Conservation (phyloP, 1,284 basidiomycete genomes). For the Pyrrhoderma noxium region DNA sequence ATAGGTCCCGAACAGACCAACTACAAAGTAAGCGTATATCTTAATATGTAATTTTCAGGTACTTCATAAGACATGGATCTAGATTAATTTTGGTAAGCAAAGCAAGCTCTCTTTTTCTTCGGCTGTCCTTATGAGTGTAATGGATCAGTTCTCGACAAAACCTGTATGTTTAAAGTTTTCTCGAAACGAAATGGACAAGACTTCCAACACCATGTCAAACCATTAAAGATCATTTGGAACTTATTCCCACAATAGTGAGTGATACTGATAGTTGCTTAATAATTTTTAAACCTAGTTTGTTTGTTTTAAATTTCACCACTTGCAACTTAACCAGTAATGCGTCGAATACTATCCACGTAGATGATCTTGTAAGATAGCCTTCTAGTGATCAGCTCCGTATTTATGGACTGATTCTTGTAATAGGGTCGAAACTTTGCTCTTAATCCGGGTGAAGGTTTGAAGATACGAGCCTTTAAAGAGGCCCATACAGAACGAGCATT, state of each 20-base stretch:
- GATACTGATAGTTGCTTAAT: no score
- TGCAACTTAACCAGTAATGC: slow-evolving; percentile 42
- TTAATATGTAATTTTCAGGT: background rate
- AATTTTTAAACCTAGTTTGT: no score
- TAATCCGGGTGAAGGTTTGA: slow-evolving; percentile 78
- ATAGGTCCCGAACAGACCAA: slow-evolving; percentile 53
- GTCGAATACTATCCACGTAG: slow-evolving; percentile 80
- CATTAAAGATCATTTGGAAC: slow-evolving; percentile 83
- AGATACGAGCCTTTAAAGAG: slow-evolving; percentile 75
- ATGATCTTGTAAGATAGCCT: slow-evolving; percentile 58
- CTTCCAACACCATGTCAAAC: slow-evolving; percentile 77
- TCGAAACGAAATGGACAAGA: slow-evolving; percentile 64
- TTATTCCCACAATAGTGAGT: slow-evolving; percentile 73
- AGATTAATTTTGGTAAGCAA: slow-evolving; percentile 53
- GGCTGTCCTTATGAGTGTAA: slow-evolving; percentile 19
- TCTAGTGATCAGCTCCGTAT: background rate
- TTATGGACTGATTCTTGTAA: background rate
- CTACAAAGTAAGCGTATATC: slow-evolving; percentile 51
- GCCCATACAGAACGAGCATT: slow-evolving; percentile 55
- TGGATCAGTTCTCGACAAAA: slow-evolving; percentile 69
- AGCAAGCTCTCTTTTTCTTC: slow-evolving; percentile 1
- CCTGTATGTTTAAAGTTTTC: slow-evolving; percentile 86
- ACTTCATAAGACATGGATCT: background rate
- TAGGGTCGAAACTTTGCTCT: slow-evolving; percentile 81
- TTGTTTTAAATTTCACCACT: background rate